Evolutionary conservation across 306 rosid species (phyloP), one percentile per base, ranked within the genome.

Genomic region (Amphicarpaea edgeworthii): DNA sequence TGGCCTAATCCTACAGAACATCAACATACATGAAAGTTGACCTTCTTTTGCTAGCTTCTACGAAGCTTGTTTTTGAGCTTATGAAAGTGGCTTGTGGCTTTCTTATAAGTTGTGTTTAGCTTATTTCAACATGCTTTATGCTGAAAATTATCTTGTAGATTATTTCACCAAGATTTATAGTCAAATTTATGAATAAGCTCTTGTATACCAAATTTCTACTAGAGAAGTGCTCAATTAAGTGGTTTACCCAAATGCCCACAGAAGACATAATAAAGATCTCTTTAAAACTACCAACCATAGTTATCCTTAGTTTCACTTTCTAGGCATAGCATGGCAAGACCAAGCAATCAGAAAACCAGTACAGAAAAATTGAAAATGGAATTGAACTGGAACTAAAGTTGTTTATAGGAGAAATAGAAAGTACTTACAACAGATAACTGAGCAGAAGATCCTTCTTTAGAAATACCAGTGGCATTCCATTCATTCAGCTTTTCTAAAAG

Each of bases 381-480:
- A 72, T 30, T 23, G 26, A 61, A 68, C 8, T 12, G 61, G 30
- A 68, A 55, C 8, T 19, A 12, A 68, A 75, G 57, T 65, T 62
- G 30, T 28, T 20, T 10, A 41, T 4, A 42, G 4, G 19, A 74
- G 51, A 43, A 55, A 73, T 20, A 40, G 1, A 26, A 15, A 2
- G 19, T 9, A 82, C 96, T 87, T 83, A 95, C 98, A 68, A 87
- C 72, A 67, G 82, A 84, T 73, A 75, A 78, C 83, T 85, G 96
- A 84, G 84, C 82, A 83, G 90, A 89, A 43, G 95, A 79, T 69
- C 79, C 89, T 71, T 95, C 96, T 67, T 86, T 83, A 32, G 97
- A 90, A 82, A 87, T 41, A 30, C 85, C 53, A 42, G 67, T 86
- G 30, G 96, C 91, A 73, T 82, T 89, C 97, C 97, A 92, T 16